Evolutionary conservation across 2,329 filamentous ascomycete genomes (phyloP), one percentile per base, ranked within the genome.

Genomic region (Calonectria naviculata): DNA sequence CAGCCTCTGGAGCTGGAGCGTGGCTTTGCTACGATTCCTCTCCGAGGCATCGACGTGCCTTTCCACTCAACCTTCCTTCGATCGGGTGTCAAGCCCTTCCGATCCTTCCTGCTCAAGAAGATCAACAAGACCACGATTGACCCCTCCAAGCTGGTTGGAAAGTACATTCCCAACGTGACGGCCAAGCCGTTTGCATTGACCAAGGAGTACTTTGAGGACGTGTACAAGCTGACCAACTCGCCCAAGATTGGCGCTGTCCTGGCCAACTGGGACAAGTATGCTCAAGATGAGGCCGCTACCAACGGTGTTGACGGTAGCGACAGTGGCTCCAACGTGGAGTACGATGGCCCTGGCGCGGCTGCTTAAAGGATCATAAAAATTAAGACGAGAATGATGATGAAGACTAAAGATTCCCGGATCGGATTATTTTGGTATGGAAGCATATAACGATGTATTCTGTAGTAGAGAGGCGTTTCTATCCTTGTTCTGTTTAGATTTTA

Each of bases 121-220:
- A 98, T 99, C 87, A 95, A 98, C 90, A 98, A 97, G 91, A 98
- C 95, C 28, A 97, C 94, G 65, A 98, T 99, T 83, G 97, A 99
- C 83, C 97, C 97, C 6, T 93, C 94, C 83, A 98, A 98, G 89
- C 87, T 99, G 80, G 90, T 99, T 77, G 97, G 97, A 80, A 99
- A 99, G 87, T 99, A 99, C 87, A 98, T 99, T 76, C 97, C 97
- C 78, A 99, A 99, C 85, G 97, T 99, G 76, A 99, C 97, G 67
- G 97, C 97, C 70, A 93, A 93, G 85, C 97, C 97, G 19, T 99
- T 99, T 83, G 95, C 95, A 83, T 88, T 99, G 76, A 97, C 95
- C 67, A 97, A 95, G 89, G 97, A 98, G 87, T 99, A 99, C 87
- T 99, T 99, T 85, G 96, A 99, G 89, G 97, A 98, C 81, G 97